Base-by-base conservation (phyloP, 331 rosid genomes). In the Quercus lobata region DNA sequence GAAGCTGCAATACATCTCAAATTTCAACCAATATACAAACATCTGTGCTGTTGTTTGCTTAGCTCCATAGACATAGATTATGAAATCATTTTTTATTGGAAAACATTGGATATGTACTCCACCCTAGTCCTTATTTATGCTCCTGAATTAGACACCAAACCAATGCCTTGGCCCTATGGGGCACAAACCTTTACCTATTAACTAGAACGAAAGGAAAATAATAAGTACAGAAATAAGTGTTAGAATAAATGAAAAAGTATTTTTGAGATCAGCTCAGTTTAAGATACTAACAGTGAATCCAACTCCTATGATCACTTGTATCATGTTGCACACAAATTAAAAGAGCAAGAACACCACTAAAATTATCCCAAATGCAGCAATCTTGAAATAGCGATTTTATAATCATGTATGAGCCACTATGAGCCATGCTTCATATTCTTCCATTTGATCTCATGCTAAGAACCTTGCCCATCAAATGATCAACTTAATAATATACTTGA, bases 361-460 rank as follows among this genome's bases (percentile, higher is more conserved):
- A 35, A 41, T 57, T 62, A 73, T 57, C 68, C 77, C 24, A 66
- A 66, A 57, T 22, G 71, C 56, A 82, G 54, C 5, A 73, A 41
- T 30, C 53, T 8, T 24, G 29, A n/a, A 53, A 69, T 72, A 29
- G 74, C 29, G 14, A 24, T 63, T 63, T 63, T 63, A 63, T 22
- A 22, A 63, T 29, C 69, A 63, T 27, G 4, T 58, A 22, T 10
- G 5, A 58, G 65, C 22, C 65, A 58, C 24, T 58, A 22, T 24
- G 5, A 58, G 66, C 24, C 30, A 11, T 12, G 12, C 32, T 60
- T 63, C 37, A 63, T 25, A 14, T 63, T 63, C 30, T 7, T 29
- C 70, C 41, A 63, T 27, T 29, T 29, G 37, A 30, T 12, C 66
- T 8, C 34, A 61, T 5, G n/a, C 41, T 27, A 63, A 63, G 30